Evolutionary conservation across 2,329 filamentous ascomycete species (phyloP).

Genomic region (Sordariomycetes sp.): DNA sequence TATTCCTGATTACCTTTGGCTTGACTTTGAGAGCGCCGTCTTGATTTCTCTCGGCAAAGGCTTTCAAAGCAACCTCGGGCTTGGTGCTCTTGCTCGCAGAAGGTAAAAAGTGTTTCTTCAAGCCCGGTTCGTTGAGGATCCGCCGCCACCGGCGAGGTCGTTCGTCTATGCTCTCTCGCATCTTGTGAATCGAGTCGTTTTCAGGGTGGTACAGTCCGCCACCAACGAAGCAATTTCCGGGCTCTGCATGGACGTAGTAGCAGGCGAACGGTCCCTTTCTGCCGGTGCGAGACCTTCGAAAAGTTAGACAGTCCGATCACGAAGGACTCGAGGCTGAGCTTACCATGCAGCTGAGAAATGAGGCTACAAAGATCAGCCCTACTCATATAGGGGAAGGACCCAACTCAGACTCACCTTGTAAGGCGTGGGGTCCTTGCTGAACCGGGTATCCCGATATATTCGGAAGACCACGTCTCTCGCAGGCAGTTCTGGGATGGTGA

Average conservation of each 20-base stretch:
- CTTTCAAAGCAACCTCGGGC: constrained; percentile 47
- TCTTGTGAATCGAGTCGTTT: constrained; percentile 47
- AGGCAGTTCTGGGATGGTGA: constrained; percentile 77
- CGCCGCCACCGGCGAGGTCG: constrained; percentile 59
- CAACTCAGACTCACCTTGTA: constrained; percentile 57
- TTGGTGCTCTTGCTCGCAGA: constrained; percentile 17
- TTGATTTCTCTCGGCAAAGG: constrained; percentile 60
- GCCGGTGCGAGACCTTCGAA: constrained; percentile 62
- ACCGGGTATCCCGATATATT: constrained; percentile 79
- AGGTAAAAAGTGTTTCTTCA: constrained; percentile 57
- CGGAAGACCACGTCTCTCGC: constrained; percentile 79
- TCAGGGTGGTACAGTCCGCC: constrained; percentile 79
- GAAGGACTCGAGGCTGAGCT: constrained; percentile 20
- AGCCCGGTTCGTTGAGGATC: constrained; percentile 47
- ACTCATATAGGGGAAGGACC: neutral
- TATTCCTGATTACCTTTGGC: constrained; percentile 55
- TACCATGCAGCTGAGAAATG: constrained; percentile 71
- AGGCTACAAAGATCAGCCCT: constrained; percentile 32
- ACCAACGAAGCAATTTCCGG: constrained; percentile 60
- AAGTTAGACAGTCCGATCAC: constrained; percentile 9
- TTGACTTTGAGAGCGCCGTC: constrained; percentile 73
- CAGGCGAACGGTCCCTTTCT: constrained; percentile 79
- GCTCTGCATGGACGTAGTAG: constrained; percentile 80
- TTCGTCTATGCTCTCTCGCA: constrained; percentile 67
- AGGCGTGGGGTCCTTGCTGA: constrained; percentile 73